A percentile compares a stretch with the other conserved stretches of the same genome.
phyloP scores from a whole-genome alignment of 2,329 filamentous ascomycete genomes.

The Aspergillus carbonarius region DNA sequence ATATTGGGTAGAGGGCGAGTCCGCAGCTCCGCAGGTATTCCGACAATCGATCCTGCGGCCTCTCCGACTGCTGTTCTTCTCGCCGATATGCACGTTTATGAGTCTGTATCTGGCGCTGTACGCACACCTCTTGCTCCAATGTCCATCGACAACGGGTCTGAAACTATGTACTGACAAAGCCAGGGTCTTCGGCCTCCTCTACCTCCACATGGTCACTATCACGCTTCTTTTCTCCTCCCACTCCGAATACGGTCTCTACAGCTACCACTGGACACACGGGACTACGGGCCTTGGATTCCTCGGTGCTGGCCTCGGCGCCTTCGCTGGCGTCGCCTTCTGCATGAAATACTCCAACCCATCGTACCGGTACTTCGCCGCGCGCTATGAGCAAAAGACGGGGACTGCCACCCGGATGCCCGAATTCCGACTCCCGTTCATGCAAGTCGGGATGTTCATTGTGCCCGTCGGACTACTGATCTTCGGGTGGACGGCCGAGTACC shows the following conservation, averaged over 20 bases:
- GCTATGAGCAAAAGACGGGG: background rate
- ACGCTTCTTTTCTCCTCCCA: background rate
- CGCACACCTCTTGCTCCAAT: too few species aligned
- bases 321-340: background rate
- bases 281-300: background rate
- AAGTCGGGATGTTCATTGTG: background rate
- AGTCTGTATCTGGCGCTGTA: background rate
- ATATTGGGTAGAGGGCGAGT: background rate
- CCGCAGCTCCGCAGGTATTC: background rate
- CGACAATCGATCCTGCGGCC: background rate
- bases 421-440: background rate
- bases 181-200: background rate
- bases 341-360: background rate
- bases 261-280: background rate
- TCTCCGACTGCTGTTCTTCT: background rate
- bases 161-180: background rate
- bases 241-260: background rate
- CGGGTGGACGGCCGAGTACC: background rate
- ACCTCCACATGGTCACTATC: background rate
- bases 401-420: background rate
- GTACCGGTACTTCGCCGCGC: background rate
- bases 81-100: background rate
- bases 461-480: background rate
- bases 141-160: too few species aligned
- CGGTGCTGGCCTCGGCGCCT: background rate